phyloP scores from a whole-genome alignment of 2,329 filamentous ascomycete genomes.

The Exophiala aquamarina region DNA sequence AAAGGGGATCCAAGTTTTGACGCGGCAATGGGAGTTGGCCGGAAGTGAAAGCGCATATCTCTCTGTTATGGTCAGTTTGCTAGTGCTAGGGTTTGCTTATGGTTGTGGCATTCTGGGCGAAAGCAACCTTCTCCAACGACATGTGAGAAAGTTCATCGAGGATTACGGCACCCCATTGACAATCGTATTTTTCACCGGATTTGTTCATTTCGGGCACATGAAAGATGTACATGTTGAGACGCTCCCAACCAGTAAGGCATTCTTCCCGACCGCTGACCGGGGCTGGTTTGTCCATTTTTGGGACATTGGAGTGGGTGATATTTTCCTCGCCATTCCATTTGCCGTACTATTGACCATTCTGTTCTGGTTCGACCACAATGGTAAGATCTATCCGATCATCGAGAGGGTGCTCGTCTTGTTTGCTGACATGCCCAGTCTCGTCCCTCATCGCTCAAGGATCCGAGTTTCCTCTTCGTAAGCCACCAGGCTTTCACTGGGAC shows the following conservation, averaged over 20 bases:
- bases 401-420: background rate
- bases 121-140: conserved; percentile 71
- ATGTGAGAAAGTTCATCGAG: conserved; percentile 77
- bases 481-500: conserved; percentile 84
- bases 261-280: conserved; percentile 72
- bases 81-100: conserved; percentile 77
- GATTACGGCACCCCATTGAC: conserved; percentile 86
- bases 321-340: conserved; percentile 86
- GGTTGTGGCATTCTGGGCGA: conserved; percentile 69
- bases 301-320: conserved; percentile 69
- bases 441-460: conserved; percentile 81
- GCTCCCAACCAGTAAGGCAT: conserved; percentile 74
- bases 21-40: conserved; percentile 64
- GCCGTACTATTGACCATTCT: conserved; percentile 78
- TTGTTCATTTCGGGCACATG: conserved; percentile 85
- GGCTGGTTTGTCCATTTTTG: conserved; percentile 80
- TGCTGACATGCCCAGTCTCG: conserved; percentile 56
- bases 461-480: conserved; percentile 77
- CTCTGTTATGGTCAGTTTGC: conserved; percentile 71
- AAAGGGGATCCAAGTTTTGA: conserved; percentile 84
- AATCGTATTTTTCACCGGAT: conserved; percentile 85
- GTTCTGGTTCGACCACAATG: conserved; percentile 89
- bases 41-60: conserved; percentile 69
- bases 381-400: conserved; percentile 42
- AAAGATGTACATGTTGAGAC: conserved; percentile 65